Percentiles rank a stretch among this genome's conserved stretches.
phyloP scores from a whole-genome alignment of 1,284 basidiomycete genomes.

The Bjerkandera adusta region DNA sequence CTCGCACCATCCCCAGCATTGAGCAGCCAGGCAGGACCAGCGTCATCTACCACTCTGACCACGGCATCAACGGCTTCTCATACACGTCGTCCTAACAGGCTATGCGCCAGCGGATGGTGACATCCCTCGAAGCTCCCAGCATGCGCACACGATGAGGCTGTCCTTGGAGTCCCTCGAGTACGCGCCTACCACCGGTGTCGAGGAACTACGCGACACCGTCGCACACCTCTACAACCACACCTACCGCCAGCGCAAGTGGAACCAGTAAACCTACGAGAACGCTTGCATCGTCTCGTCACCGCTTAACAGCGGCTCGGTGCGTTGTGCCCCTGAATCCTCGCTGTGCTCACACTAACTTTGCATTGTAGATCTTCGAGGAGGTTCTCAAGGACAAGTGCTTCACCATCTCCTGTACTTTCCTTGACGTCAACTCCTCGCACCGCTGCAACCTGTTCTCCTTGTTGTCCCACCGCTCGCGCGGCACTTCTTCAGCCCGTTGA shows the following conservation, averaged over 20 bases:
- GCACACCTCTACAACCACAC: conserved; percentile 86
- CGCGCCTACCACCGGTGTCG: conserved; percentile 90
- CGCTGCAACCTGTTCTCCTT: conserved; percentile 86
- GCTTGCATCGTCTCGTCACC: conserved; percentile 90
- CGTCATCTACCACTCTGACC: conserved; percentile 87
- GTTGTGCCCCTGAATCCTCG: conserved; percentile 24
- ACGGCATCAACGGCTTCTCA: conserved; percentile 85
- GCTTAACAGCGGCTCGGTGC: conserved; percentile 82
- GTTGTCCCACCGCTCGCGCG: conserved; percentile 88
- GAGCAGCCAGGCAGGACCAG: conserved; percentile 75
- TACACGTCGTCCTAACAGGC: conserved; percentile 80
- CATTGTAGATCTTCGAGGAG: conserved; percentile 91
- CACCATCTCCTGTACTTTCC: conserved; percentile 89
- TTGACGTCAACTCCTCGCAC: conserved; percentile 86
- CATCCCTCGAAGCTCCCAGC: conserved; percentile 71
- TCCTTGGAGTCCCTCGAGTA: conserved; percentile 85
- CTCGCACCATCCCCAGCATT: conserved; percentile 82
- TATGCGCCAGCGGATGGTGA: conserved; percentile 85
- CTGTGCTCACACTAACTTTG: background rate
- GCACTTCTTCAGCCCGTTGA: conserved; percentile 84
- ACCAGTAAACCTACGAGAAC: conserved; percentile 89
- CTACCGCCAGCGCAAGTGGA: conserved; percentile 77
- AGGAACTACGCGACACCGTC: conserved; percentile 70
- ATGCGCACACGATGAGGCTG: conserved; percentile 62
- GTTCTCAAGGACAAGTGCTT: conserved; percentile 88